phyloP scores from a whole-genome alignment of 1,284 basidiomycete genomes.

The Ganoderma multipileum region DNA sequence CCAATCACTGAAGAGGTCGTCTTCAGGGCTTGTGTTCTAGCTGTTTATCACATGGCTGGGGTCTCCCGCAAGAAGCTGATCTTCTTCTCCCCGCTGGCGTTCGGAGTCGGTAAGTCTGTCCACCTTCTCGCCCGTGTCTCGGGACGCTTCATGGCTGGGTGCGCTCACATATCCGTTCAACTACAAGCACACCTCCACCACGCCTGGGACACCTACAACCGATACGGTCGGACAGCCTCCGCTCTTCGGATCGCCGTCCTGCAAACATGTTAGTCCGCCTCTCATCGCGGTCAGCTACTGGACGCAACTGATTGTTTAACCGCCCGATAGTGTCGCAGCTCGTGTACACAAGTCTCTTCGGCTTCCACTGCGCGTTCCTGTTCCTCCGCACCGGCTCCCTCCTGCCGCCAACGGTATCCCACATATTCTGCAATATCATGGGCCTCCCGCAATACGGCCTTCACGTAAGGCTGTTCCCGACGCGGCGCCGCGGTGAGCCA shows the following conservation, averaged over 20 bases:
- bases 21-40: conserved; percentile 87
- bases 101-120: conserved; percentile 76
- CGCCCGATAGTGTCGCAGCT: conserved; percentile 78
- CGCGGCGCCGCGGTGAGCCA: conserved; percentile 37
- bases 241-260: conserved; percentile 72
- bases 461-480: conserved; percentile 43
- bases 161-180: conserved; percentile 1
- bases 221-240: conserved; percentile 64
- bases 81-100: conserved; percentile 85
- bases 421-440: conserved; percentile 95
- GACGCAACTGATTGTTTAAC: neutral
- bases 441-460: conserved; percentile 71
- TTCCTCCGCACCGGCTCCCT: conserved; percentile 82
- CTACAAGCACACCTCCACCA: conserved; percentile 89
- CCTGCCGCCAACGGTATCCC: conserved; percentile 71
- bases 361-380: conserved; percentile 87
- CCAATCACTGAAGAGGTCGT: conserved; percentile 94
- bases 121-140: neutral
- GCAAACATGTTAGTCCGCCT: conserved; percentile 58
- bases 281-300: neutral
- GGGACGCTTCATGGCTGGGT: conserved; percentile 2
- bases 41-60: conserved; percentile 75
- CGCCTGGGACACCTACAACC: conserved; percentile 83
- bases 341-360: conserved; percentile 90
- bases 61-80: conserved; percentile 66